Conservation (phyloP, 306 rosid species). For the Corylus americana region DNA sequence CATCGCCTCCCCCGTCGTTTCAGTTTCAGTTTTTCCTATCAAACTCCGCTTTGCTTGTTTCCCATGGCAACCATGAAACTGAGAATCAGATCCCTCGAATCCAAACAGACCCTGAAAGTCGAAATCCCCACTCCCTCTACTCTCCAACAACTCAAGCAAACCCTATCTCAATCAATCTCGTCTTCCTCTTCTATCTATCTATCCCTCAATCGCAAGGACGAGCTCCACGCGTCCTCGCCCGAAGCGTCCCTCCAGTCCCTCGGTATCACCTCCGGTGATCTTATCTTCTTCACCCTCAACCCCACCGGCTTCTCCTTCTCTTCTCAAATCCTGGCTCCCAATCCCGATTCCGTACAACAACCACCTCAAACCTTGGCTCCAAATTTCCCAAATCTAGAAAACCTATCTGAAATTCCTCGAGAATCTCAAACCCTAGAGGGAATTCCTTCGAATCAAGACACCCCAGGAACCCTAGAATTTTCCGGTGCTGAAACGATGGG, state of each 20-base stretch:
- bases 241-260: conserved; percentile 47
- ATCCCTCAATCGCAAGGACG: conserved; percentile 73
- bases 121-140: conserved; percentile 54
- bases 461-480: conserved; percentile 1
- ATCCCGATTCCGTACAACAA: background rate
- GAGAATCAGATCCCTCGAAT: conserved; percentile 59
- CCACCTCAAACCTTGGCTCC: conserved; percentile 30
- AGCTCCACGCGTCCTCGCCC: conserved; percentile 50
- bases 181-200: conserved; percentile 49
- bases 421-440: background rate
- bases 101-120: conserved; percentile 62
- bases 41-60: no score
- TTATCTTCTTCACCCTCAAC: conserved; percentile 62
- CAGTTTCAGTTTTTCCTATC: no score
- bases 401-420: conserved; percentile 1
- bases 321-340: conserved; percentile 7
- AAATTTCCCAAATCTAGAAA: conserved; percentile 6
- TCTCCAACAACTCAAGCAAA: conserved; percentile 47
- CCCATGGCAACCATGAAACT: conserved; percentile 51
- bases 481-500: conserved; percentile 29
- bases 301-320: conserved; percentile 26
- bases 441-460: background rate
- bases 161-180: conserved; percentile 38
- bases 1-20: background rate
- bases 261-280: conserved; percentile 72